Conservation (phyloP, 208 protist species). For the Crithidia thermophila region DNA sequence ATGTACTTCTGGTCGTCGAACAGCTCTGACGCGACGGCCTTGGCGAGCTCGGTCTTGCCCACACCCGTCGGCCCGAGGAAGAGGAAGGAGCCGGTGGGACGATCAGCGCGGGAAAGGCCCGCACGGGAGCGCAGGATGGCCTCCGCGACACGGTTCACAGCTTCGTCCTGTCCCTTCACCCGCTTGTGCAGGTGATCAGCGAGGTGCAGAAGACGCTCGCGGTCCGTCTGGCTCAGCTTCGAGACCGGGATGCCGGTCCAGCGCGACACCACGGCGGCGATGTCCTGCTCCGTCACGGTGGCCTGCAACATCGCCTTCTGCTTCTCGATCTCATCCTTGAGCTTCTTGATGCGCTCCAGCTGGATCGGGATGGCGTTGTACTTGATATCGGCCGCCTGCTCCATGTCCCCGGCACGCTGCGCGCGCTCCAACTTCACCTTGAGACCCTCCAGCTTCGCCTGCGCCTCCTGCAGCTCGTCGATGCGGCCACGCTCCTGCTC, state of each 20-base stretch:
- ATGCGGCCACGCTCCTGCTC: constrained; percentile 83
- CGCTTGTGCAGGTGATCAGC: constrained; percentile 79
- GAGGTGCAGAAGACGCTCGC: constrained; percentile 91
- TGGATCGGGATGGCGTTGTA: constrained; percentile 97
- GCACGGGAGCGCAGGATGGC: constrained; percentile 97
- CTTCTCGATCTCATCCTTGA: constrained; percentile 71
- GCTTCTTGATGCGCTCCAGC: constrained; percentile 75
- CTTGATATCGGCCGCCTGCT: constrained; percentile 93
- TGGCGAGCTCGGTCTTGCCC: constrained; percentile 97
- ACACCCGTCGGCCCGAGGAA: constrained; percentile 97
- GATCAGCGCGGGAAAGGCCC: constrained; percentile 87
- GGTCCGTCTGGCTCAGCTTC: constrained; percentile 91
- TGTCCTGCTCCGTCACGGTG: constrained; percentile 92
- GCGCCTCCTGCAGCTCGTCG: constrained; percentile 84
- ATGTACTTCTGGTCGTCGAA: constrained; percentile 98
- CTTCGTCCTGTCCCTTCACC: constrained; percentile 97
- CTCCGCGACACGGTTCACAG: constrained; percentile 95
- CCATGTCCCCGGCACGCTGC: constrained; percentile 90
- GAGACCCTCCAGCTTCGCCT: constrained; percentile 91
- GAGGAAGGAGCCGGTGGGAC: constrained; percentile 96
- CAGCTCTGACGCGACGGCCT: constrained; percentile 95
- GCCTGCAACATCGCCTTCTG: constrained; percentile 94
- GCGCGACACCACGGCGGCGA: constrained; percentile 96
- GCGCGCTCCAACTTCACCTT: constrained; percentile 91
- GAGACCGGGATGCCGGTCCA: constrained; percentile 98